Evolutionary conservation across 306 rosid species (phyloP).

Genomic region (Vigna trinervia): DNA sequence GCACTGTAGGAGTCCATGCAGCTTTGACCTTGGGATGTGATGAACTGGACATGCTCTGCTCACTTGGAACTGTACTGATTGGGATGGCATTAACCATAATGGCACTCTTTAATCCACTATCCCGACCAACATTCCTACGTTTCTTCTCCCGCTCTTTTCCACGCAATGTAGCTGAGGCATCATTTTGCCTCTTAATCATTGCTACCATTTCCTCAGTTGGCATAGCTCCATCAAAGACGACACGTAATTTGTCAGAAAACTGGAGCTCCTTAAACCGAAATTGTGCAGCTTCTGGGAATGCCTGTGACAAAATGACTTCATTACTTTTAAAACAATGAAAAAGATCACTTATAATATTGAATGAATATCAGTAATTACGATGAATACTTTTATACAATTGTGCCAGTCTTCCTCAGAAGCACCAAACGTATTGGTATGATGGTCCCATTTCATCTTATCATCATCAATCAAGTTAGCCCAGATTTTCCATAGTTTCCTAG

Average conservation of each 20-base stretch:
- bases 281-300: constrained; percentile 62
- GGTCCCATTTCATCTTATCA: constrained; percentile 68
- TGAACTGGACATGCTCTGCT: constrained; percentile 63
- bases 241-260: constrained; percentile 53
- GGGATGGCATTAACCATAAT: constrained; percentile 51
- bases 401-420: constrained; percentile 62
- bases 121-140: constrained; percentile 42
- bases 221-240: constrained; percentile 52
- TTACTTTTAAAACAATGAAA: constrained; percentile 40
- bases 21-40: constrained; percentile 57
- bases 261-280: constrained; percentile 60
- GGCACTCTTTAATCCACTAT: constrained; percentile 47
- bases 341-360: constrained; percentile 26
- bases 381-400: constrained; percentile 46
- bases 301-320: constrained; percentile 55
- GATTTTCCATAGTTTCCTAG: constrained; percentile 63
- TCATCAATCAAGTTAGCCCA: constrained; percentile 66
- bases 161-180: constrained; percentile 43
- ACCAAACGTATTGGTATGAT: constrained; percentile 52
- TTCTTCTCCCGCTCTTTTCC: constrained; percentile 51
- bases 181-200: constrained; percentile 48
- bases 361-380: constrained; percentile 17
- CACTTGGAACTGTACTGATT: constrained; percentile 54
- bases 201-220: constrained; percentile 43
- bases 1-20: constrained; percentile 61